phyloP scores from a whole-genome alignment of 2,329 filamentous ascomycete genomes.

The Tolypocladium sp. region DNA sequence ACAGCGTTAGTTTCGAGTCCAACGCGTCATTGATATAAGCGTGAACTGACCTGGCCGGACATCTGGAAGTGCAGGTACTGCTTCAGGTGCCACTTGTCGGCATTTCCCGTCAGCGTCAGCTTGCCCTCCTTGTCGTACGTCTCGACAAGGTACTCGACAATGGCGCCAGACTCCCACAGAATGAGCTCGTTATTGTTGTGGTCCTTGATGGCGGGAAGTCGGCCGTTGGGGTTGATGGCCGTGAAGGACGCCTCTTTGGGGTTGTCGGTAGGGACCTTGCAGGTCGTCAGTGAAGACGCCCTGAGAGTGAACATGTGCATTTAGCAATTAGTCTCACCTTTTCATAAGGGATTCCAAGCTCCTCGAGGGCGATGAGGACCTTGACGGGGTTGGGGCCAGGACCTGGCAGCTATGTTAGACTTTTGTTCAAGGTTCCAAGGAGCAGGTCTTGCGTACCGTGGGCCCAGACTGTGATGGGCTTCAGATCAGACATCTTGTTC shows the following conservation, averaged over 20 bases:
- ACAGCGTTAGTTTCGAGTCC: not conserved
- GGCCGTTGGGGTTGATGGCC: slow-evolving; percentile 24
- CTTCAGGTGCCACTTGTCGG: slow-evolving; percentile 20
- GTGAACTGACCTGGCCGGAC: slow-evolving; percentile 20
- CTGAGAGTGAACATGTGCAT: not conserved
- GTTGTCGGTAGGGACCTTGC: slow-evolving; percentile 10
- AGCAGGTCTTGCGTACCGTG: slow-evolving; percentile 2
- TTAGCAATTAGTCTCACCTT: slow-evolving; percentile 6
- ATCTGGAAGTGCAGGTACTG: slow-evolving; percentile 28
- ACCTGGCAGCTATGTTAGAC: slow-evolving; percentile 3
- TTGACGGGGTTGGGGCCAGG: slow-evolving; percentile 22
- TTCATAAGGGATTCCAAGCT: slow-evolving; percentile 25
- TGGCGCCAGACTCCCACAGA: slow-evolving; percentile 17
- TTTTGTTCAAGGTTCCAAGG: no score
- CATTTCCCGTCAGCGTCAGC: slow-evolving; percentile 12
- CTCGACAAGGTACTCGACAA: slow-evolving; percentile 20
- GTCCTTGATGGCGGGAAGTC: slow-evolving; percentile 22
- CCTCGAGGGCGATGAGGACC: slow-evolving; percentile 24
- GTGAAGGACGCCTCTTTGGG: slow-evolving; percentile 14
- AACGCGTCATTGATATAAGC: not conserved
- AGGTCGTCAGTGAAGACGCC: not conserved
- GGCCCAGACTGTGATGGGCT: slow-evolving; percentile 11
- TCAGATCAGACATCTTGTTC: slow-evolving; percentile 4
- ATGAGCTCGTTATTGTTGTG: slow-evolving; percentile 20
- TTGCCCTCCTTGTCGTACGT: slow-evolving; percentile 17